These are phyloP conservation scores for Rhizoclosmatium sp. DNA, from an alignment of 192 early-diverging fungal genomes.

Conservation along the genomic window DNA sequence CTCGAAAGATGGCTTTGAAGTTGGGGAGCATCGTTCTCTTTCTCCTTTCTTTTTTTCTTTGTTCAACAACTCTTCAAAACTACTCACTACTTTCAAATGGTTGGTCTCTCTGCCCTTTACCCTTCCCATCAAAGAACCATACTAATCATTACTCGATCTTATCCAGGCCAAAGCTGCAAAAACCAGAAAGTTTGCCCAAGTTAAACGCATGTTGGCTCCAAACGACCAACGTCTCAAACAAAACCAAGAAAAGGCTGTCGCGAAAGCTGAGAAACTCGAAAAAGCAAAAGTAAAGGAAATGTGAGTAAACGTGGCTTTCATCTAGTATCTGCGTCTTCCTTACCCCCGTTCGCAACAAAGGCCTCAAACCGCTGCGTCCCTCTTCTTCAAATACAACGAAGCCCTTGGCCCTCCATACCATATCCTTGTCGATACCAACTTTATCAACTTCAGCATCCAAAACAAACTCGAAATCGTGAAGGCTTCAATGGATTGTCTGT, in stretches of 20 bases:
- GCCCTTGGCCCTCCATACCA: slow-evolving; percentile 96
- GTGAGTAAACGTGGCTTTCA: slow-evolving; percentile 58
- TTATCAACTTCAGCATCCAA: slow-evolving; percentile 99
- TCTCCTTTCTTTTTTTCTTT: slow-evolving; percentile 22
- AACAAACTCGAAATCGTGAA: slow-evolving; percentile 97
- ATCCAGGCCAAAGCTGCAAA: slow-evolving; percentile 77
- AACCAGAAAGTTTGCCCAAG: slow-evolving; percentile 93
- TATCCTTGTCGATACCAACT: slow-evolving; percentile 97
- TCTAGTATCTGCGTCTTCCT: neutral
- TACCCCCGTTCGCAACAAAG: slow-evolving; percentile 39
- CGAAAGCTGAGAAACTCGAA: slow-evolving; percentile 74
- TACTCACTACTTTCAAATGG: too few relatives aligned
- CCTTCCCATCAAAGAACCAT: neutral
- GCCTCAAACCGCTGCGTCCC: slow-evolving; percentile 86
- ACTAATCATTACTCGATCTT: neutral
- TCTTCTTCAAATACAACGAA: slow-evolving; percentile 98
- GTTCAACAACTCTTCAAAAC: neutral
- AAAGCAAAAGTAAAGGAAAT: slow-evolving; percentile 75
- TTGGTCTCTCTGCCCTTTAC: too few relatives aligned
- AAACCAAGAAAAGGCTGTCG: slow-evolving; percentile 69
- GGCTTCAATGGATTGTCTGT: slow-evolving; percentile 94
- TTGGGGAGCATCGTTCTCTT: slow-evolving; percentile 28
- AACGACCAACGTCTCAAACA: slow-evolving; percentile 84
- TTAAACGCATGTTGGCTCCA: slow-evolving; percentile 91
- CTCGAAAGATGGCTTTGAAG: slow-evolving; percentile 34